Evolutionary conservation across 352 stramenopile genomes (phyloP).

Genomic region (Phytophthora foliorum): DNA sequence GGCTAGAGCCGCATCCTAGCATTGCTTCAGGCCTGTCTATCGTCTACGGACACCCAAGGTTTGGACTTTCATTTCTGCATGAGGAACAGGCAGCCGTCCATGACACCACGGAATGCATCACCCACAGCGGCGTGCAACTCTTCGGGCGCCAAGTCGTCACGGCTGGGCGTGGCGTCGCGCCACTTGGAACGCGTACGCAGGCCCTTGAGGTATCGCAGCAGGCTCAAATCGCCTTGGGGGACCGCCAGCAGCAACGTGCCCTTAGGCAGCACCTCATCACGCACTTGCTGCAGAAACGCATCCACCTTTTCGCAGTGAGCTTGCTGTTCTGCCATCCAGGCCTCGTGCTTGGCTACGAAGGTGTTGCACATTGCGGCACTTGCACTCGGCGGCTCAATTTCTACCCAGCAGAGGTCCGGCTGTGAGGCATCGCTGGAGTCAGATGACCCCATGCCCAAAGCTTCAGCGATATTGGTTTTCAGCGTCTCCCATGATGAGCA

Average conservation of each 20-base stretch:
- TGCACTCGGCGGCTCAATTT: constrained; percentile 65
- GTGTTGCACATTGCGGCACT: constrained; percentile 47
- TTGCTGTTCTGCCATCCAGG: constrained; percentile 74
- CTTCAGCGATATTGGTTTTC: constrained; percentile 41
- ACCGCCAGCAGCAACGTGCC: constrained; percentile 73
- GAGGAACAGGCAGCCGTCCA: constrained; percentile 85
- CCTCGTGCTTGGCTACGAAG: constrained; percentile 70
- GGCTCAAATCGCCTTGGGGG: constrained; percentile 75
- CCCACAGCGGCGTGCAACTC: constrained; percentile 73
- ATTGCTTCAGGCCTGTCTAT: constrained; percentile 12
- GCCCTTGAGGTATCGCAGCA: constrained; percentile 80
- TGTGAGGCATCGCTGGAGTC: constrained; percentile 11
- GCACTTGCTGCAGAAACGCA: constrained; percentile 55
- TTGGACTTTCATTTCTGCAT: constrained; percentile 53
- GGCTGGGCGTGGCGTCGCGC: constrained; percentile 54
- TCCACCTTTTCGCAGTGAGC: constrained; percentile 62
- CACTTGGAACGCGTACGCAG: constrained; percentile 81
- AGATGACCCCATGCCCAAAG: constrained; percentile 7
- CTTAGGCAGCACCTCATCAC: constrained; percentile 50
- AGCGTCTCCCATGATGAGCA: constrained; percentile 48
- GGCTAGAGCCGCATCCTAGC: constrained; percentile 4
- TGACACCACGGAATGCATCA: constrained; percentile 72
- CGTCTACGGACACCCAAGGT: not conserved
- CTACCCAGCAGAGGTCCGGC: constrained; percentile 78
- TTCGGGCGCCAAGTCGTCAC: constrained; percentile 40